Base-by-base conservation (phyloP, 78 protist species). In the Dictyostelium discoideum region DNA sequence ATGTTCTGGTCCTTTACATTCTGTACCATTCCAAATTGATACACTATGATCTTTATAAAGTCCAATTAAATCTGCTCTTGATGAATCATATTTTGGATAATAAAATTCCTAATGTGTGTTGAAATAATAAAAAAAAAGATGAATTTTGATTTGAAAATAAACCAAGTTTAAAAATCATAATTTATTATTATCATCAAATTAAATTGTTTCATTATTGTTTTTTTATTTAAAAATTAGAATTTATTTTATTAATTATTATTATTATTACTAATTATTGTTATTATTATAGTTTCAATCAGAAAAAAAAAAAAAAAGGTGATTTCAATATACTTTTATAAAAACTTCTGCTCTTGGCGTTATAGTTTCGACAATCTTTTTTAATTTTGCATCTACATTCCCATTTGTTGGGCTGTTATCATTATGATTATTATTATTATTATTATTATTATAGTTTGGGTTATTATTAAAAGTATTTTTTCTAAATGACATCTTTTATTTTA, bases 11-110 rank as follows among this genome's bases (percentile, higher is more conserved):
- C 95, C 95, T 90, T 60, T 80, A 39, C 85, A 72, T 82, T 90
- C 95, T 73, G 95, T 90, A 5, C 95, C 95, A 82, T 90, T 90
- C 95, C 95, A 90, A n/a, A 82, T 48, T 7, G 80, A 74, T 24
- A 90, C 14, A 82, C 89, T 82, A 10, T 42, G 40, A 6, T 90
- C 95, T 90, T 90, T 63, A 82, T 90, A 90, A 48, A 90, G 63
- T 50, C 48, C 63, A 18, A 90, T 16, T 26, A 90, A 13, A 32
- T 82, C 85, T 60, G n/a, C 6, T 63, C 87, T 84, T 26, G 67
- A 5, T 18, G 40, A 60, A 84, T 84, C 87, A 39, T 60, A 84
- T 37, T 60, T 22, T 32, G 29, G 20, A 63, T 84, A 84, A 63
- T 37, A 84, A 39, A 22, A 84, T n/a, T 84, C 87, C 87, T 84